These are phyloP conservation scores for Petasospora fabianii DNA, from an alignment of 1,139 yeast genomes.

Conservation along the genomic window DNA sequence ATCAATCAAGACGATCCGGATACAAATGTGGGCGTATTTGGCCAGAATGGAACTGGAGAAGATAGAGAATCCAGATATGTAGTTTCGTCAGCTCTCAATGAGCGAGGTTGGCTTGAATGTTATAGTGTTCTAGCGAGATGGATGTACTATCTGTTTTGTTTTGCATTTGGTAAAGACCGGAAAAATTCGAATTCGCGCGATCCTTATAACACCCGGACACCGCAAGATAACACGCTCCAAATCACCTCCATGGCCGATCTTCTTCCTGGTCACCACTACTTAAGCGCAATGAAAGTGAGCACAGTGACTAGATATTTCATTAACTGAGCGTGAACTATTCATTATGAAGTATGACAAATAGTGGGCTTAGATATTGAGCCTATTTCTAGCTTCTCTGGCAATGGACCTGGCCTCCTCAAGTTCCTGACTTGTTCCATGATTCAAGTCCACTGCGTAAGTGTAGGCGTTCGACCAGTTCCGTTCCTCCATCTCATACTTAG, in stretches of 20 bases:
- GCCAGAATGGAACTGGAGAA: too few relatives aligned
- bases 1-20: too few relatives aligned
- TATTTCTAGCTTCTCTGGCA: conserved; percentile 51
- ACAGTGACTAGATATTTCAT: not conserved
- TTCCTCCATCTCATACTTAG: conserved; percentile 57
- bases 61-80: too few relatives aligned
- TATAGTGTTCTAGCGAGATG: too few relatives aligned
- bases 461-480: conserved; percentile 67
- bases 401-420: conserved; percentile 86
- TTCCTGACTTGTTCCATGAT: conserved; percentile 77
- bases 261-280: too few relatives aligned
- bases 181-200: conserved; percentile 3
- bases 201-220: conserved; percentile 5
- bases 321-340: not conserved
- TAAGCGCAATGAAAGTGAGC: too few relatives aligned
- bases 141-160: too few relatives aligned
- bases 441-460: conserved; percentile 68
- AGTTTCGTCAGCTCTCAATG: too few relatives aligned
- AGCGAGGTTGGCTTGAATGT: too few relatives aligned
- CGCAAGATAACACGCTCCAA: not conserved
- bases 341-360: not conserved
- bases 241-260: too few relatives aligned
- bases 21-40: not conserved
- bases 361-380: conserved; percentile 11
- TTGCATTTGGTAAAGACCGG: not conserved